Conservation (phyloP, 768 basidiomycete genomes). For the Suillus subaureus region DNA sequence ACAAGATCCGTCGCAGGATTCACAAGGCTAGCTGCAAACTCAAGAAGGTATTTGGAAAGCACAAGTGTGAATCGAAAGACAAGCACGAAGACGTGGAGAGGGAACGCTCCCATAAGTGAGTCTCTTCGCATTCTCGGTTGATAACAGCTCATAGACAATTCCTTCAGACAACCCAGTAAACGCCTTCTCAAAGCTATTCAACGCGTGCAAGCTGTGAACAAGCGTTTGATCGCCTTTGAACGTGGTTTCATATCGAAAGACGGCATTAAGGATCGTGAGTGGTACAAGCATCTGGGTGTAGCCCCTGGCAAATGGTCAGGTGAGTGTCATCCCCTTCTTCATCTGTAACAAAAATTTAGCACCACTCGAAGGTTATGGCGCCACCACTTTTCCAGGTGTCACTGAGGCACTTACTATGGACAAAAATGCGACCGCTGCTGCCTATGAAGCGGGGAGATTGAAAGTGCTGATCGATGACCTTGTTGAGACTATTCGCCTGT, state of each 20-base stretch:
- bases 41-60: slow-evolving; percentile 34
- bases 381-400: slow-evolving; percentile 80
- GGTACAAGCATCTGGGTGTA: slow-evolving; percentile 82
- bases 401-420: slow-evolving; percentile 78
- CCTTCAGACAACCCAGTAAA: slow-evolving; percentile 36
- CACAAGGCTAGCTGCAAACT: slow-evolving; percentile 39
- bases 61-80: slow-evolving; percentile 18
- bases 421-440: slow-evolving; percentile 60
- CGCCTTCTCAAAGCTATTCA: slow-evolving; percentile 59
- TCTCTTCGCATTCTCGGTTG: not conserved
- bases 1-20: slow-evolving; percentile 27
- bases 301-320: slow-evolving; percentile 86
- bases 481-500: slow-evolving; percentile 33
- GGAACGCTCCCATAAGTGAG: not conserved
- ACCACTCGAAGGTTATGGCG: slow-evolving; percentile 62
- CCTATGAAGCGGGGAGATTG: slow-evolving; percentile 65
- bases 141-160: not conserved
- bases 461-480: slow-evolving; percentile 53
- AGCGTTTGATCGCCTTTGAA: slow-evolving; percentile 69
- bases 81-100: slow-evolving; percentile 9
- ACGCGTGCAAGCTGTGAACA: slow-evolving; percentile 58
- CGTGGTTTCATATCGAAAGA: slow-evolving; percentile 76
- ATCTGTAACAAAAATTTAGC: not conserved
- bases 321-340: slow-evolving; percentile 32
- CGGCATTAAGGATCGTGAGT: slow-evolving; percentile 76